Evolutionary conservation across 2,329 filamentous ascomycete genomes (phyloP), one percentile per base, ranked within the genome.

Genomic region (Talaromyces sp.): DNA sequence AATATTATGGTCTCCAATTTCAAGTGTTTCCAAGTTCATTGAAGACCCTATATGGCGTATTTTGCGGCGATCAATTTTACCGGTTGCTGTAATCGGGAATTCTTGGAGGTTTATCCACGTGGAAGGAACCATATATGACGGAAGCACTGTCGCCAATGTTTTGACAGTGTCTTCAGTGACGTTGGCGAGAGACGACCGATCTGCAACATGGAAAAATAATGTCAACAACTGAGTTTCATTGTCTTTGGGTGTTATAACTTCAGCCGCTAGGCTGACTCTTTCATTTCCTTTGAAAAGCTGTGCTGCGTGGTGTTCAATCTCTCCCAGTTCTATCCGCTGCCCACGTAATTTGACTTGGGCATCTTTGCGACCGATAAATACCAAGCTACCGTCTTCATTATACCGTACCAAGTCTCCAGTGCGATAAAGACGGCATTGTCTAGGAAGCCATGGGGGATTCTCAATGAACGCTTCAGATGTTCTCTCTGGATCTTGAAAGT

Each of bases 311-410:
- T 51, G 70, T 60, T 77, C 75, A 11, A 77, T 70, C 61, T 77
- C 76, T 2, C 72, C 75, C 6, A 76, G 69, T 60, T 78, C 76
- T 11, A 78, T 69, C 43, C 76, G 74, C 55, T 77, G 75, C 11
- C 76, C 76, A 11, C 73, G 71, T 8, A 77, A 38, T 59, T 78
- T 78, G 56, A 78, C 73, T 59, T 77, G 75, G 0, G 69, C 71
- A 53, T 73, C 71, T 60, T 73, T 74, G 27, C 69, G 68, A 17
- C 71, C 72, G 31, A 75, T 55, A 51, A 70, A 60, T 54, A 56
- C 35, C 17, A 65, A 61, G 59, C 70, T 76, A 59, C 78, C 78
- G 31, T 72, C 65, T 19, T 66, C 24, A 1, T 75, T 67, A 72
- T 74, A 77, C 5, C 55, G 26, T 9, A 73, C 73, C 31, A 68